Conservation (phyloP, 2,329 filamentous ascomycete genomes). For the Salinomyces thailandicus region DNA sequence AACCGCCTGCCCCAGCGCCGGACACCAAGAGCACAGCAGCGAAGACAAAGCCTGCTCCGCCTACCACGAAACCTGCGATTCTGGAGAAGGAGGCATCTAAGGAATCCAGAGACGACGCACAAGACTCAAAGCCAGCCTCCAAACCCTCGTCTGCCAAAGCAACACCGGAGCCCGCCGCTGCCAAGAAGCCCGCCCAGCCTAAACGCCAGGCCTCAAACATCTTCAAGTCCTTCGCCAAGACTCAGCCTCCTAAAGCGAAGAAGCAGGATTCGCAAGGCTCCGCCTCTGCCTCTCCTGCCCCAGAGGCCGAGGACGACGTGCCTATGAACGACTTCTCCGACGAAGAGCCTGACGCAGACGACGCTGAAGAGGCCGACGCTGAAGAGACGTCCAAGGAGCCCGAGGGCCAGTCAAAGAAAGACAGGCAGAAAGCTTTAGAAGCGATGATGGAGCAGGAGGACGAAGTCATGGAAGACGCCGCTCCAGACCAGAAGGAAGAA, state of each 20-base stretch:
- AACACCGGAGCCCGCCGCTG: conserved; percentile 26
- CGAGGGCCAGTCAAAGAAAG: conserved; percentile 41
- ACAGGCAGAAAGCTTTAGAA: conserved; percentile 54
- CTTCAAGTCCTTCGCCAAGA: conserved; percentile 69
- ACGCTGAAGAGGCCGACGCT: conserved; percentile 49
- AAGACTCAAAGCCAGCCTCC: conserved; percentile 10
- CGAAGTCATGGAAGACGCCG: conserved; percentile 17
- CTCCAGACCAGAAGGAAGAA: conserved; percentile 14
- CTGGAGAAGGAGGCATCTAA: conserved; percentile 15
- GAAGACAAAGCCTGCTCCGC: conserved; percentile 14
- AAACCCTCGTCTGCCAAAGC: conserved; percentile 15
- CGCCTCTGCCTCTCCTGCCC: conserved; percentile 27
- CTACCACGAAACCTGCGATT: conserved; percentile 13
- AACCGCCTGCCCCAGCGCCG: conserved; percentile 29
- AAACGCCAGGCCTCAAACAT: conserved; percentile 54
- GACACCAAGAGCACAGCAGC: conserved; percentile 5
- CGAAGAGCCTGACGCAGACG: conserved; percentile 42
- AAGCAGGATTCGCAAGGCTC: conserved; percentile 31
- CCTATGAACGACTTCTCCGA: conserved; percentile 31
- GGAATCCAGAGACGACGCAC: conserved; percentile 7
- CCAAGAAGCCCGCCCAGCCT: conserved; percentile 30
- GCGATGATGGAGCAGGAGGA: conserved; percentile 65
- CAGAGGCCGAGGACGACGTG: conserved; percentile 15
- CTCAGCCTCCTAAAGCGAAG: conserved; percentile 42
- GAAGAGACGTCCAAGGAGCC: conserved; percentile 32